Conservation (phyloP, 73 alveolate genomes). For the Paramecium biaurelia region DNA sequence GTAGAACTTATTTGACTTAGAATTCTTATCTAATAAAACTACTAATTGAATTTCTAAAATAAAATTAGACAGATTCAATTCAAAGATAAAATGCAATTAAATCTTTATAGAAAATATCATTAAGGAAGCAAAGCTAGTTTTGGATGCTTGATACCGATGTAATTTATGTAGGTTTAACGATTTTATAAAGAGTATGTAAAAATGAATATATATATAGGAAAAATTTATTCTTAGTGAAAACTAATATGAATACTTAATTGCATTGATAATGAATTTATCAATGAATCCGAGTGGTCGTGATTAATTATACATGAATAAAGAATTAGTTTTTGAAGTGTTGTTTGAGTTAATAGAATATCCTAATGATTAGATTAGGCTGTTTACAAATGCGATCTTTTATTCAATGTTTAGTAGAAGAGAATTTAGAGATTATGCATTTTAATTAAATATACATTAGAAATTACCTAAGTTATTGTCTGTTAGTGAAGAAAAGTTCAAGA, state of each 20-base stretch:
- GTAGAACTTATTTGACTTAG: slow-evolving; percentile 89
- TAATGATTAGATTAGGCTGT: slow-evolving; percentile 64
- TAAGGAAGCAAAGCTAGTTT: slow-evolving; percentile 90
- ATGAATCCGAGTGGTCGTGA: slow-evolving; percentile 94
- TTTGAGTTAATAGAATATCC: slow-evolving; percentile 89
- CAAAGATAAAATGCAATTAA: slow-evolving; percentile 91
- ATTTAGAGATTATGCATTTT: slow-evolving; percentile 65
- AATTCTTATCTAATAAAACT: slow-evolving; percentile 84
- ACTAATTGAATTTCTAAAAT: slow-evolving; percentile 80
- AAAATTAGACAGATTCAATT: slow-evolving; percentile 86
- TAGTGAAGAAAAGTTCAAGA: neutral
- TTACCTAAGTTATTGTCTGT: neutral
- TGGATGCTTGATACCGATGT: slow-evolving; percentile 90
- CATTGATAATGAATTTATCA: slow-evolving; percentile 95
- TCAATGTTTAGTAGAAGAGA: slow-evolving; percentile 70
- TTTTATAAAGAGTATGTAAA: slow-evolving; percentile 67
- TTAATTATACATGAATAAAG: slow-evolving; percentile 82
- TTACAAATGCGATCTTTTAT: slow-evolving; percentile 75
- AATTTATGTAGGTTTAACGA: slow-evolving; percentile 88
- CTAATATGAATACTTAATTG: slow-evolving; percentile 96
- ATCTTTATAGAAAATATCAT: slow-evolving; percentile 91
- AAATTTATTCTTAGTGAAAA: slow-evolving; percentile 87
- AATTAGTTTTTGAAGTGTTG: slow-evolving; percentile 79
- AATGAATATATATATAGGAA: slow-evolving; percentile 62
- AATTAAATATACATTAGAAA: neutral